Conservation (phyloP, 371 early-diverging fungal genomes). For the Zychaea mexicana region DNA sequence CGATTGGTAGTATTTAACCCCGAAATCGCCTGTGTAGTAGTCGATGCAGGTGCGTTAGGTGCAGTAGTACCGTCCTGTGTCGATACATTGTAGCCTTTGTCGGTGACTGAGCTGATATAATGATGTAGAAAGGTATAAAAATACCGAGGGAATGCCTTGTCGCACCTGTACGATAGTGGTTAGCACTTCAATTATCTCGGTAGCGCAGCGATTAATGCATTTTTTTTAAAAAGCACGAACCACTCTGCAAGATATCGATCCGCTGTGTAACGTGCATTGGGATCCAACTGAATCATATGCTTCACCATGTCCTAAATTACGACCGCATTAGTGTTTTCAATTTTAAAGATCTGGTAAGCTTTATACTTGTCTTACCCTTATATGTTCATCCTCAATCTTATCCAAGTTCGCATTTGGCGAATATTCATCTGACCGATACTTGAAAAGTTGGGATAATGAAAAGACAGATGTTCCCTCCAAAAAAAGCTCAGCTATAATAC, state of each 20-base stretch:
- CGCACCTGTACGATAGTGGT: slow-evolving; percentile 49
- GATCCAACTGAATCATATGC: slow-evolving; percentile 89
- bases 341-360: not conserved
- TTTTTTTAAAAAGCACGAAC: slow-evolving; percentile 33
- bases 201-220: not conserved
- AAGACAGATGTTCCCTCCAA: slow-evolving; percentile 90
- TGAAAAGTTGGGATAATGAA: slow-evolving; percentile 86
- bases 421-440: slow-evolving; percentile 81
- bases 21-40: slow-evolving; percentile 19
- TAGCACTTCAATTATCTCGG: not conserved
- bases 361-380: slow-evolving; percentile 63
- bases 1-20: slow-evolving; percentile 13
- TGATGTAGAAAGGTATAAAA: slow-evolving; percentile 79
- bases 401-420: slow-evolving; percentile 68
- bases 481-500: slow-evolving; percentile 94
- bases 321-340: too few relatives aligned
- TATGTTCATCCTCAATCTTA: slow-evolving; percentile 80
- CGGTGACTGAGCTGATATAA: slow-evolving; percentile 72
- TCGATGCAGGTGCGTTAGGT: slow-evolving; percentile 14
- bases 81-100: slow-evolving; percentile 43
- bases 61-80: slow-evolving; percentile 8
- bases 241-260: slow-evolving; percentile 73
- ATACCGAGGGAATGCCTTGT: slow-evolving; percentile 77
- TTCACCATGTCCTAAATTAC: slow-evolving; percentile 67
- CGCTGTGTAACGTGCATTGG: slow-evolving; percentile 69